phyloP scores from a whole-genome alignment of 139 green algal genomes.

The Closterium sp. region DNA sequence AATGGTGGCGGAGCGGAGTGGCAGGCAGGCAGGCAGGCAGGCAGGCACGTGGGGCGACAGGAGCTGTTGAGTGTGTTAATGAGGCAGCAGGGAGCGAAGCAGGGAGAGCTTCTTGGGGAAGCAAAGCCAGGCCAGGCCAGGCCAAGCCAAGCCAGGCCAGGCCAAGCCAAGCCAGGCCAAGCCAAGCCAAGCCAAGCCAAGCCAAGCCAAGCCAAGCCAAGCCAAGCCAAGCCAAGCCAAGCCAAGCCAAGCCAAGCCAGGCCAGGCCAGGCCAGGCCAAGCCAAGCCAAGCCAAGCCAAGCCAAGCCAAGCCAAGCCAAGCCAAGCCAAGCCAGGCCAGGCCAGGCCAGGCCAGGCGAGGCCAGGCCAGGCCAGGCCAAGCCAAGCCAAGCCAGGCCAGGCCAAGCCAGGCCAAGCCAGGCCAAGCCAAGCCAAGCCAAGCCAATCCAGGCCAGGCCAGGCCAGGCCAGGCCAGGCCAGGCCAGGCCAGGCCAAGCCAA shows the following conservation, averaged over 20 bases:
- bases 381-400: slow-evolving; percentile 29
- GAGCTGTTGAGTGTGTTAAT: too few relatives aligned
- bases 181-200: slow-evolving; percentile 19
- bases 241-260: slow-evolving; percentile 1
- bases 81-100: neutral
- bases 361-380: slow-evolving; percentile 30
- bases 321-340: slow-evolving; percentile 18
- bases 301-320: slow-evolving; percentile 11
- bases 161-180: slow-evolving; percentile 24
- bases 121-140: slow-evolving; percentile 10
- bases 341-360: slow-evolving; percentile 32
- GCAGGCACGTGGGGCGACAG: too few relatives aligned
- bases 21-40: too few relatives aligned
- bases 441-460: slow-evolving; percentile 13
- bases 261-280: slow-evolving; percentile 6
- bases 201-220: slow-evolving; percentile 24
- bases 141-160: slow-evolving; percentile 20
- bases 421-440: slow-evolving; percentile 24
- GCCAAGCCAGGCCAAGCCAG: slow-evolving; percentile 28
- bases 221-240: slow-evolving; percentile 4
- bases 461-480: slow-evolving; percentile 13
- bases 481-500: slow-evolving; percentile 14
- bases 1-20: too few relatives aligned
- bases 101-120: neutral
- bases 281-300: neutral